Conservation (phyloP, 768 basidiomycete species). For the Termitomyces sp. region DNA sequence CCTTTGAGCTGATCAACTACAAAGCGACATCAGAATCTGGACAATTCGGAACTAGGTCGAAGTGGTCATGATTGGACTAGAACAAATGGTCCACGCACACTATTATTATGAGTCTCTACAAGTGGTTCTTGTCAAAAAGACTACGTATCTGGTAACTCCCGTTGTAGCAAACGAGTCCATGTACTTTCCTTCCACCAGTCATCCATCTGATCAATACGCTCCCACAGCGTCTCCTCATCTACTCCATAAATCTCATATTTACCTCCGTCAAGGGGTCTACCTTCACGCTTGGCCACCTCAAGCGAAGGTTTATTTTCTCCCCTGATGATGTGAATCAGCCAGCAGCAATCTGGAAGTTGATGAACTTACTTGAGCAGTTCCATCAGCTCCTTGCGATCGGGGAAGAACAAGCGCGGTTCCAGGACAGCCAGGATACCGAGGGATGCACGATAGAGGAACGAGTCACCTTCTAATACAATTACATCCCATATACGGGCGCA, state of each 20-base stretch:
- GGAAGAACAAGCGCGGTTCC: conserved; percentile 85
- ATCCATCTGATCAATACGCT: conserved; percentile 72
- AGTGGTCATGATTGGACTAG: not conserved
- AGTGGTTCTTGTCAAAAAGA: not conserved
- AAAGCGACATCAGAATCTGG: not conserved
- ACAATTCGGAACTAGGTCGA: not conserved
- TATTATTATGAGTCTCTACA: not conserved
- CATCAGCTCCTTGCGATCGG: conserved; percentile 71
- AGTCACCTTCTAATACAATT: conserved; percentile 80
- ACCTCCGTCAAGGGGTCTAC: conserved; percentile 53
- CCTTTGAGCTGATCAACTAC: not conserved
- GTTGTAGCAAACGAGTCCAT: conserved; percentile 74
- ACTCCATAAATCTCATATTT: conserved; percentile 86
- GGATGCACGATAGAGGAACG: conserved; percentile 81
- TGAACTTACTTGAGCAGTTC: conserved; percentile 64
- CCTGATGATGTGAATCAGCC: conserved; percentile 27
- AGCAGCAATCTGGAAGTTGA: not conserved
- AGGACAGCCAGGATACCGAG: conserved; percentile 80
- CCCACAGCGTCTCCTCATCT: conserved; percentile 83
- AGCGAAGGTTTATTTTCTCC: conserved; percentile 80
- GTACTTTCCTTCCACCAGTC: conserved; percentile 94
- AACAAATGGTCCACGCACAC: not conserved
- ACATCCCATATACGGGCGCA: conserved; percentile 90
- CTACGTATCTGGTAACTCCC: conserved; percentile 77
- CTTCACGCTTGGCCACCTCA: conserved; percentile 76